Evolutionary conservation across 75 land plant genomes (phyloP).

Genomic region (Azolla pinnata): DNA sequence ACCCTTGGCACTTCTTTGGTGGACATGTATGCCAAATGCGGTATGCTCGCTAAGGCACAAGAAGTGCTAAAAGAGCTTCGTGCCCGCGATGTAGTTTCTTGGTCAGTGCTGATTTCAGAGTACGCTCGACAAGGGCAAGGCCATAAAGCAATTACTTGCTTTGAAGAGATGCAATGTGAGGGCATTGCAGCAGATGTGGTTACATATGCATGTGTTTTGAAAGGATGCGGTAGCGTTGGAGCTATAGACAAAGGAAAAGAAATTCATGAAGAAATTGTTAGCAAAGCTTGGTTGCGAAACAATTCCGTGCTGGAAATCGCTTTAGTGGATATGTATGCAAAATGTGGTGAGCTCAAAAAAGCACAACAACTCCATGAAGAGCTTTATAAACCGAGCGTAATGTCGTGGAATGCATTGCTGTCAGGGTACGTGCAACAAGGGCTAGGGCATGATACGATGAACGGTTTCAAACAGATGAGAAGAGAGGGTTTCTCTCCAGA

Average conservation of each 20-base stretch:
- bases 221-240: constrained; percentile 41
- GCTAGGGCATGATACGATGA: constrained; percentile 25
- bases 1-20: background rate
- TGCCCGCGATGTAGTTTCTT: constrained; percentile 48
- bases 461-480: constrained; percentile 43
- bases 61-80: constrained; percentile 33
- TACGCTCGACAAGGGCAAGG: constrained; percentile 35
- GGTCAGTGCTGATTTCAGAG: constrained; percentile 56
- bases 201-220: constrained; percentile 43
- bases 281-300: constrained; percentile 1
- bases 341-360: constrained; percentile 38
- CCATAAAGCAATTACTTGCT: constrained; percentile 32
- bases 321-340: constrained; percentile 51
- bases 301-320: constrained; percentile 28
- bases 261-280: constrained; percentile 38
- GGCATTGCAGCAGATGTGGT: constrained; percentile 34
- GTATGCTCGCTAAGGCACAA: constrained; percentile 34
- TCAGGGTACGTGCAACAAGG: constrained; percentile 48
- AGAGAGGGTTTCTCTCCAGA: constrained; percentile 25
- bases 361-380: constrained; percentile 28
- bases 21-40: constrained; percentile 18
- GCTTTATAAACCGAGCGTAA: constrained; percentile 34
- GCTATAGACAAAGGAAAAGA: constrained; percentile 34
- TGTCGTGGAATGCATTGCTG: constrained; percentile 57
- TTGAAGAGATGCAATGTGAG: constrained; percentile 41